phyloP scores from a whole-genome alignment of 164 flowering plant species.

The Sextonia rubra region DNA sequence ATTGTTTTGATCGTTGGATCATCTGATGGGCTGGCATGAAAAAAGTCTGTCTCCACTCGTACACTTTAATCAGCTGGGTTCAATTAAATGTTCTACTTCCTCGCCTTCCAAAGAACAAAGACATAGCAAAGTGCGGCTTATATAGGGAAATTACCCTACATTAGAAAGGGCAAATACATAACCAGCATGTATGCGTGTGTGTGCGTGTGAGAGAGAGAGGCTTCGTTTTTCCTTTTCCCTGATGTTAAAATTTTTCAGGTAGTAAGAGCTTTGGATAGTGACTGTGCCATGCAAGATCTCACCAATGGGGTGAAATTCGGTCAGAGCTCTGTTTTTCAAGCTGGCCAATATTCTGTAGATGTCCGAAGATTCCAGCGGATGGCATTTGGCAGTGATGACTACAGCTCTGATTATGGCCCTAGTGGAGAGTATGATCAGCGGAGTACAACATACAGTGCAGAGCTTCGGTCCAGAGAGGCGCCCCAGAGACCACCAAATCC shows the following conservation, averaged over 20 bases:
- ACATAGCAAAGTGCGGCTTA: too few relatives aligned
- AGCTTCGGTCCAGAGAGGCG: constrained; percentile 4
- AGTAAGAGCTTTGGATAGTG: constrained; percentile 46
- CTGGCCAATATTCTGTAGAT: constrained; percentile 39
- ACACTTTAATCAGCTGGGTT: too few relatives aligned
- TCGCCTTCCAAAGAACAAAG: too few relatives aligned
- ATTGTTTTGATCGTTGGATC: too few relatives aligned
- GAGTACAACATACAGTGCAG: constrained; percentile 1
- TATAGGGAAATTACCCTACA: too few relatives aligned
- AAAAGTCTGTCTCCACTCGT: too few relatives aligned
- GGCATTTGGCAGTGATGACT: constrained; percentile 29
- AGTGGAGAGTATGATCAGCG: not conserved
- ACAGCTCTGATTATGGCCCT: constrained; percentile 27
- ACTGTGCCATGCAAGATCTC: constrained; percentile 39
- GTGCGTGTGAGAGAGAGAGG: too few relatives aligned
- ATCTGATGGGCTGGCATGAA: too few relatives aligned
- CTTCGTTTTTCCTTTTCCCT: not conserved
- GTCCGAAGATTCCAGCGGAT: constrained; percentile 34
- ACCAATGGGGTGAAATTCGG: constrained; percentile 55
- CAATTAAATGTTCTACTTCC: too few relatives aligned
- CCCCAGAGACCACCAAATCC: not conserved
- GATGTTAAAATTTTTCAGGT: constrained; percentile 28
- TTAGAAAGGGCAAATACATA: not conserved
- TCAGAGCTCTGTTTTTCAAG: constrained; percentile 45
- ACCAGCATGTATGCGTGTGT: not conserved